Evolutionary conservation across 257 asterid genomes (phyloP).

Genomic region (Solanum etuberosum): DNA sequence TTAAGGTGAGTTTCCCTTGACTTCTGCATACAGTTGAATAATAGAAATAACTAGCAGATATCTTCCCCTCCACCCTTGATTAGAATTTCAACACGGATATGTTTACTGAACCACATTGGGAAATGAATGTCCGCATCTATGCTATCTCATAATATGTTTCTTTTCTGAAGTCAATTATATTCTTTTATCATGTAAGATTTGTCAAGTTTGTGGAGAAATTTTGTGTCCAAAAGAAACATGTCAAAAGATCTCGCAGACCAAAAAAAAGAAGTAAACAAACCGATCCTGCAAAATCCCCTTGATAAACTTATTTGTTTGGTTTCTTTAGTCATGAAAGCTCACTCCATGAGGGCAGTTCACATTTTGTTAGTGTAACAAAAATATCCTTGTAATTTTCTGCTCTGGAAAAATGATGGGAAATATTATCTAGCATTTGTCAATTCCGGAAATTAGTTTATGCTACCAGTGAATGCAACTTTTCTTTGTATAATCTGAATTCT

Average conservation of each 20-base stretch:
- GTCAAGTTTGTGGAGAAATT: background rate
- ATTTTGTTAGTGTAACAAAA: background rate
- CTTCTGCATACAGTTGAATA: background rate
- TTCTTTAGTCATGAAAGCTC: background rate
- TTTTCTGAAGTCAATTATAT: background rate
- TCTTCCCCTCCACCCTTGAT: background rate
- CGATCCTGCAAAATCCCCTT: background rate
- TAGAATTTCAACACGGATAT: background rate
- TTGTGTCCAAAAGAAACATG: background rate
- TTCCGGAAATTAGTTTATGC: no score
- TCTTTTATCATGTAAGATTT: background rate
- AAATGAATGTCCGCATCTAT: background rate
- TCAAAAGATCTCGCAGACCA: background rate
- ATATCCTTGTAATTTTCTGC: background rate
- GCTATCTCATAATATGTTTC: background rate
- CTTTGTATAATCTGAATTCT: background rate
- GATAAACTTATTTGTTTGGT: background rate
- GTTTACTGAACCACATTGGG: background rate
- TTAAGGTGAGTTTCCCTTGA: constrained; percentile 43
- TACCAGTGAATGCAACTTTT: background rate
- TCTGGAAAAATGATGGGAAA: background rate
- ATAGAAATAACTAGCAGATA: background rate
- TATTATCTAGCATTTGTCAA: background rate
- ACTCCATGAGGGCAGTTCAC: background rate
- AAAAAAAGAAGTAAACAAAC: background rate